Percentiles rank a stretch among this genome's conserved stretches.
Conservation (phyloP, 2,329 filamentous ascomycete species). For the Exophiala bonariae region DNA sequence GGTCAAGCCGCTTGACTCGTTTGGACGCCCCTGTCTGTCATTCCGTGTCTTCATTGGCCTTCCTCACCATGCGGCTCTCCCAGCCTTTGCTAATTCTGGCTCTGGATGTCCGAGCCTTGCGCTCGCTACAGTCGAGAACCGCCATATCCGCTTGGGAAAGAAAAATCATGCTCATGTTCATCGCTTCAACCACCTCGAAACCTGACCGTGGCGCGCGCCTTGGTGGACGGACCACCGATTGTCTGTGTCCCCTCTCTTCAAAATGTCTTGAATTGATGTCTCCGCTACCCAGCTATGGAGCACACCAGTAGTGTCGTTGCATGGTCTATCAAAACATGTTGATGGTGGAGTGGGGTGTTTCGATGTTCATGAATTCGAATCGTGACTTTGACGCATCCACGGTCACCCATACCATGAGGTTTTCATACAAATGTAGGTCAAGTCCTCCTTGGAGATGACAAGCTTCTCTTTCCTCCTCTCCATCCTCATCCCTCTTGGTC, state of each 20-base stretch:
- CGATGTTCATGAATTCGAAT: no score
- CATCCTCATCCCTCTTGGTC: conserved; percentile 3
- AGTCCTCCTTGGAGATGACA: background rate
- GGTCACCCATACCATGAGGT: no score
- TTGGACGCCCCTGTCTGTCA: no score
- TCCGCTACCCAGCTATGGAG: no score
- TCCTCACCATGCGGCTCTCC: background rate
- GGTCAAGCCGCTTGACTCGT: no score
- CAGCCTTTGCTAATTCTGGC: conserved; percentile 17
- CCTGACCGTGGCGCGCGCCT: conserved; percentile 15
- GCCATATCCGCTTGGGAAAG: conserved; percentile 79
- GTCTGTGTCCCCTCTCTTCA: conserved; percentile 18
- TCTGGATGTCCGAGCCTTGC: conserved; percentile 8
- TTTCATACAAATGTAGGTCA: conserved; percentile 2
- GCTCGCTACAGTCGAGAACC: conserved; percentile 53
- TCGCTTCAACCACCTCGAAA: conserved; percentile 54
- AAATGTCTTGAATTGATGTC: conserved; percentile 21
- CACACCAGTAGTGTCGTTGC: no score
- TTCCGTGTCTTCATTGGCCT: background rate
- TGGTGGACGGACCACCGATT: no score
- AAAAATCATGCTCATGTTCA: conserved; percentile 50
- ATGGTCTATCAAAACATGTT: conserved; percentile 4
- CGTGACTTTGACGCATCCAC: no score
- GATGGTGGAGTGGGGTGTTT: conserved; percentile 1
- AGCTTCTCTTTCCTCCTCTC: background rate